These are phyloP conservation scores for Penicillium taxi DNA, from an alignment of 495 filamentous ascomycete species.

Conservation along the genomic window DNA sequence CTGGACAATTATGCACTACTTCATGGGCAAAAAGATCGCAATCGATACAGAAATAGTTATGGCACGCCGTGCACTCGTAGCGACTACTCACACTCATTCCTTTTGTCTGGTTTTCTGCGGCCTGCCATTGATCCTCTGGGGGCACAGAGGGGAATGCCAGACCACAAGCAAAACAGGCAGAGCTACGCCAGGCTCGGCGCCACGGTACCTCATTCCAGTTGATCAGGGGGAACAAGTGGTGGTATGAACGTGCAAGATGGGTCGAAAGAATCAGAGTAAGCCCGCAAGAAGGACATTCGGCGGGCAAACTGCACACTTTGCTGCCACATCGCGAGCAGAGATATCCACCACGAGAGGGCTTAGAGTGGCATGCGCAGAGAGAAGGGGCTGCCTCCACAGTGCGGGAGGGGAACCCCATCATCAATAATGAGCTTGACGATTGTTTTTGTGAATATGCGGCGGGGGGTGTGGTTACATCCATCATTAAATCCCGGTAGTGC, in stretches of 20 bases:
- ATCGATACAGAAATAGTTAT: constrained; percentile 91
- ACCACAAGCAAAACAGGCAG: constrained; percentile 44
- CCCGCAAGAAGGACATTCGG: constrained; percentile 82
- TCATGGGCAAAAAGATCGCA: constrained; percentile 94
- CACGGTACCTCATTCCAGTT: constrained; percentile 90
- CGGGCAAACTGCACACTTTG: constrained; percentile 88
- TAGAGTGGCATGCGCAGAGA: constrained; percentile 89
- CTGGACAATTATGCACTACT: constrained; percentile 89
- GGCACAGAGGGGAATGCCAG: constrained; percentile 45
- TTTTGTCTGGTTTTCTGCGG: constrained; percentile 30
- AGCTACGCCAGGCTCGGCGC: constrained; percentile 50
- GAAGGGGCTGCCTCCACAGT: constrained; percentile 64
- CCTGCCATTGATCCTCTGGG: constrained; percentile 29
- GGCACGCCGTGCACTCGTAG: constrained; percentile 79
- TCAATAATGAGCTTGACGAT: constrained; percentile 68
- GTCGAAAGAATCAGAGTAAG: constrained; percentile 95
- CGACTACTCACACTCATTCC: constrained; percentile 79
- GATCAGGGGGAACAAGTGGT: constrained; percentile 85
- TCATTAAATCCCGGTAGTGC: constrained; percentile 80
- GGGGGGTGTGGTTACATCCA: constrained; percentile 83
- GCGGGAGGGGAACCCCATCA: constrained; percentile 98
- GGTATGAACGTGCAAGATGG: constrained; percentile 88
- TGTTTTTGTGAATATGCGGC: constrained; percentile 62
- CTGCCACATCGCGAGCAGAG: constrained; percentile 78
- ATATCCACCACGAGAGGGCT: constrained; percentile 80